phyloP scores from a whole-genome alignment of 2,329 filamentous ascomycete species.

The Phoma sp. region DNA sequence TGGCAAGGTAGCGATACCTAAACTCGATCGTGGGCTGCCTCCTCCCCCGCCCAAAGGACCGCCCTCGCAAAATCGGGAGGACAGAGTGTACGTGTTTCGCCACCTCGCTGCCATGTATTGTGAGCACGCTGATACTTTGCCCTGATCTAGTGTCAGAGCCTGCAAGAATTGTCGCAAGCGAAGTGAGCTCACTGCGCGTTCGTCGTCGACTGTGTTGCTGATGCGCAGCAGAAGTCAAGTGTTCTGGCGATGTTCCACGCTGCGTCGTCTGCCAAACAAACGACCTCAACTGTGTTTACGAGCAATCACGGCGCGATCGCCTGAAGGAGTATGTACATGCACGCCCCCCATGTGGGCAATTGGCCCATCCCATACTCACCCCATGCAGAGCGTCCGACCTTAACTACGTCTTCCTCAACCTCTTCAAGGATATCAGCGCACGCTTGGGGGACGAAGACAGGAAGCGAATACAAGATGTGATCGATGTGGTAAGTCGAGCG shows the following conservation, averaged over 20 bases:
- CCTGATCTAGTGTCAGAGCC: constrained; percentile 21
- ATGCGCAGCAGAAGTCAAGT: constrained; percentile 28
- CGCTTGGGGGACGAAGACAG: constrained; percentile 22
- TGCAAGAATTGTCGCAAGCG: constrained; percentile 33
- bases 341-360: neutral
- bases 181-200: constrained; percentile 15
- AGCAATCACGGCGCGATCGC: constrained; percentile 32
- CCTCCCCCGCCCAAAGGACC: constrained; percentile 7
- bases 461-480: constrained; percentile 22
- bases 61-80: constrained; percentile 18
- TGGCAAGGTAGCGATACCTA: constrained; percentile 25
- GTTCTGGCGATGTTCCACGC: constrained; percentile 29
- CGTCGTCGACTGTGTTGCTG: neutral
- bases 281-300: constrained; percentile 27
- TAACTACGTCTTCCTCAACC: constrained; percentile 24
- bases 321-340: constrained; percentile 26
- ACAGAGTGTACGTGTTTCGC: constrained; percentile 24
- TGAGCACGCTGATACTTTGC: neutral
- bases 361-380: neutral
- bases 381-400: constrained; percentile 25
- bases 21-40: constrained; percentile 13
- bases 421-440: constrained; percentile 28
- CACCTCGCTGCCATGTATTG: neutral
- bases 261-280: constrained; percentile 26
- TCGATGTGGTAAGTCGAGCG: constrained; percentile 24